Evolutionary conservation across 768 basidiomycete species (phyloP).

Genomic region (Leucocoprinus birnbaumii): DNA sequence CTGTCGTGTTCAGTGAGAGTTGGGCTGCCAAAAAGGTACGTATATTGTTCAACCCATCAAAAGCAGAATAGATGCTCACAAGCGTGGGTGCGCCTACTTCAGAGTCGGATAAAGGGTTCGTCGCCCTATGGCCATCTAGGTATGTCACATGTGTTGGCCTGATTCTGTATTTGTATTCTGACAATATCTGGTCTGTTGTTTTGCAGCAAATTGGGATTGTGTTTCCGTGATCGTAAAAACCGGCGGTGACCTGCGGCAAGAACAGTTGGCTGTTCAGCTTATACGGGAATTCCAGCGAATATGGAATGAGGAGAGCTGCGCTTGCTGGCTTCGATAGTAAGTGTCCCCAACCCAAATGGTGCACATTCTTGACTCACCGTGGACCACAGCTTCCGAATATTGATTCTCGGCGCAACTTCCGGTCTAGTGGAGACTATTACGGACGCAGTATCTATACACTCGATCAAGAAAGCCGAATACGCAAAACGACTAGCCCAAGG

Average conservation of each 20-base stretch:
- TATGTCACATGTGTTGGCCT: slow-evolving; percentile 24
- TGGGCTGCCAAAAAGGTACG: slow-evolving; percentile 90
- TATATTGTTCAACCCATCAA: neutral
- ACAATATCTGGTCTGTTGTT: neutral
- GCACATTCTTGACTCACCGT: neutral
- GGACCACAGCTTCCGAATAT: slow-evolving; percentile 79
- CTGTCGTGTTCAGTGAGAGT: slow-evolving; percentile 92
- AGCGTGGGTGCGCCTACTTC: neutral
- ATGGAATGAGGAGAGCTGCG: slow-evolving; percentile 91
- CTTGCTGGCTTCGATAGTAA: slow-evolving; percentile 93
- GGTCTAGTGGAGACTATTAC: slow-evolving; percentile 98
- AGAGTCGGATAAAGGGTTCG: slow-evolving; percentile 87
- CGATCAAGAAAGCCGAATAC: slow-evolving; percentile 99
- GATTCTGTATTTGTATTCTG: neutral
- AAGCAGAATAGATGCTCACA: too few species aligned
- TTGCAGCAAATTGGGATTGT: slow-evolving; percentile 76
- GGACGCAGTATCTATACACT: slow-evolving; percentile 97
- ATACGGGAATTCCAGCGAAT: slow-evolving; percentile 91
- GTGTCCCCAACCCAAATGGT: slow-evolving; percentile 17
- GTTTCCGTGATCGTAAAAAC: slow-evolving; percentile 98
- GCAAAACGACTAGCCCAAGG: slow-evolving; percentile 82
- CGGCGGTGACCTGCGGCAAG: slow-evolving; percentile 93
- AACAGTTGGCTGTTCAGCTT: slow-evolving; percentile 94
- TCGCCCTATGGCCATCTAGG: slow-evolving; percentile 97
- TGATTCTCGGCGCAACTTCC: slow-evolving; percentile 91